phyloP scores from a whole-genome alignment of 2,329 filamentous ascomycete species.

The Colletotrichum phormii region DNA sequence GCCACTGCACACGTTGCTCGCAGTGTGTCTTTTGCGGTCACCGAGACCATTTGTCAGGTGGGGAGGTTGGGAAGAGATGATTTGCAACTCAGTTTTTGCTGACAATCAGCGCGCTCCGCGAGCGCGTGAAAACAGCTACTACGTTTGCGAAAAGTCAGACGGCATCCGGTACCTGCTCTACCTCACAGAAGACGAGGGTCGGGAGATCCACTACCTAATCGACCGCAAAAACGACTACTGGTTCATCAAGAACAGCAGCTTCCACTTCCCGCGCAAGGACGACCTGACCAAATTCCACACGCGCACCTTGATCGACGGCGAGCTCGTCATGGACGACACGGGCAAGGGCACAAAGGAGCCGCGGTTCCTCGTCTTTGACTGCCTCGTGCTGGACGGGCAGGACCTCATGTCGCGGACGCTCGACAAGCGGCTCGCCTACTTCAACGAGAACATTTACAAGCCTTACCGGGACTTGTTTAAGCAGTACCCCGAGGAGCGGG shows the following conservation, averaged over 20 bases:
- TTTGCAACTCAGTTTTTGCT: background rate
- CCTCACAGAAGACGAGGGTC: constrained; percentile 74
- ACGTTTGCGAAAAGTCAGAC: constrained; percentile 98
- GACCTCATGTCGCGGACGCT: constrained; percentile 82
- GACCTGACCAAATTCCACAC: constrained; percentile 78
- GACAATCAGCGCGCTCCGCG: background rate
- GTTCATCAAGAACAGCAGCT: constrained; percentile 74
- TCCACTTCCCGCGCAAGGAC: constrained; percentile 83
- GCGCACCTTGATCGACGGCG: constrained; percentile 89
- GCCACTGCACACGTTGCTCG: background rate
- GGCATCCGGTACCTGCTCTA: constrained; percentile 96
- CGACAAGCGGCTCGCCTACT: constrained; percentile 90
- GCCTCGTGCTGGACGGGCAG: constrained; percentile 82
- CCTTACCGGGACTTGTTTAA: constrained; percentile 75
- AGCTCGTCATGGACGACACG: constrained; percentile 88
- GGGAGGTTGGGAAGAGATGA: background rate
- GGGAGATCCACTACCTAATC: constrained; percentile 89
- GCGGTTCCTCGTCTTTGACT: constrained; percentile 94
- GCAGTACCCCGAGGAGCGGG: constrained; percentile 75
- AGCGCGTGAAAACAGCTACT: constrained; percentile 71
- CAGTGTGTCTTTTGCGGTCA: background rate
- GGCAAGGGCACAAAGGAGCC: constrained; percentile 75
- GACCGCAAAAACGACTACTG: constrained; percentile 99
- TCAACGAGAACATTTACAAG: constrained; percentile 80
- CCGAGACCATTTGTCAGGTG: background rate